Conservation (phyloP, 2,329 filamentous ascomycete species). For the Talaromyces sp. region DNA sequence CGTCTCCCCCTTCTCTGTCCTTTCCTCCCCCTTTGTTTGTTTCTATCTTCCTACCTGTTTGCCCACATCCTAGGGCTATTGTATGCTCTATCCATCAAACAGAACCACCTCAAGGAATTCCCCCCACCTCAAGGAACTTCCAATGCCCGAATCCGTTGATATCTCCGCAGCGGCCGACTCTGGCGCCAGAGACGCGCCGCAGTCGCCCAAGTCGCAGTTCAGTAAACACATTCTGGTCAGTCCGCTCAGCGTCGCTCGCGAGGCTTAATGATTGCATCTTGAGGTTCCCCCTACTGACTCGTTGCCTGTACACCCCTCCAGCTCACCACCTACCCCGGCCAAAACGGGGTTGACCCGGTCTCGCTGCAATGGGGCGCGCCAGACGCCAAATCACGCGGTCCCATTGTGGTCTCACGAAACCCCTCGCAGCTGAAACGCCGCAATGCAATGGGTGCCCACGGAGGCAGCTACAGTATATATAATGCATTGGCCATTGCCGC, state of each 20-base stretch:
- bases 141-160: slow-evolving; percentile 9
- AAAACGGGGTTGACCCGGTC: slow-evolving; percentile 89
- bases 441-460: slow-evolving; percentile 63
- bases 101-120: background rate
- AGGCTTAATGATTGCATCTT: background rate
- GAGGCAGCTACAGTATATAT: slow-evolving; percentile 94
- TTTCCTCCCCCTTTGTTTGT: background rate
- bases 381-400: slow-evolving; percentile 70
- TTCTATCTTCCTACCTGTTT: background rate
- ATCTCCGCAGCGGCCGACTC: background rate
- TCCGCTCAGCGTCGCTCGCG: background rate
- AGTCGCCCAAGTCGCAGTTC: slow-evolving; percentile 9
- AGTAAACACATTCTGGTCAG: slow-evolving; percentile 13
- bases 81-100: background rate
- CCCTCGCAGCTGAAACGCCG: slow-evolving; percentile 26
- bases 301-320: slow-evolving; percentile 6
- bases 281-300: slow-evolving; percentile 10
- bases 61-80: background rate
- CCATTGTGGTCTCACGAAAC: slow-evolving; percentile 67
- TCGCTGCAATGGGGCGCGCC: slow-evolving; percentile 79
- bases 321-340: slow-evolving; percentile 82
- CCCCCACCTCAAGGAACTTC: too few species aligned
- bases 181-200: background rate
- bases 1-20: background rate
- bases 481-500: slow-evolving; percentile 89